A percentile compares a stretch with the other conserved stretches of the same genome.
These are phyloP conservation scores for Sporisorium sorghi DNA, from an alignment of 1,284 basidiomycete species.

Conservation along the genomic window DNA sequence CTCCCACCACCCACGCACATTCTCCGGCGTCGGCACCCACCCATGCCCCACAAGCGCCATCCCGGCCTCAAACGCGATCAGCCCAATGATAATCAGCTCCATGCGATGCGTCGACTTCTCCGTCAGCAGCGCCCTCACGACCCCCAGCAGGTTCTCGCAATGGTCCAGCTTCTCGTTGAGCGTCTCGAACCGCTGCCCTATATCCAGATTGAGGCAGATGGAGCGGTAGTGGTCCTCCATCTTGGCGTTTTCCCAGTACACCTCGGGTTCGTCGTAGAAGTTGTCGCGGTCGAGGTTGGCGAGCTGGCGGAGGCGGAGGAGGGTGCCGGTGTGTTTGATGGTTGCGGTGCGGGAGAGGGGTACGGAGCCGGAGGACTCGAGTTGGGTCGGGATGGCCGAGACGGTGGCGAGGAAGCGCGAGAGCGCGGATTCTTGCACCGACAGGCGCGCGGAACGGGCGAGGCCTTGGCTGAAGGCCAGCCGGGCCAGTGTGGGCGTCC, in stretches of 20 bases:
- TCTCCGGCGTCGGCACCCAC: constrained; percentile 54
- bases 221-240: constrained; percentile 65
- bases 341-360: constrained; percentile 62
- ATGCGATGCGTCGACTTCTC: constrained; percentile 65
- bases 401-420: constrained; percentile 55
- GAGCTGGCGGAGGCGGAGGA: constrained; percentile 60
- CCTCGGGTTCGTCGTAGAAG: constrained; percentile 67
- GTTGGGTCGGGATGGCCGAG: constrained; percentile 52
- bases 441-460: constrained; percentile 64
- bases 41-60: constrained; percentile 59
- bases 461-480: constrained; percentile 67
- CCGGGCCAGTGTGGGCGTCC: constrained; percentile 59
- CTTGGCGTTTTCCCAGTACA: constrained; percentile 66
- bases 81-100: constrained; percentile 65
- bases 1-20: constrained; percentile 23
- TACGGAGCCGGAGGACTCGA: constrained; percentile 58
- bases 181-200: constrained; percentile 60
- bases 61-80: constrained; percentile 63
- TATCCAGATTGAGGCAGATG: constrained; percentile 64
- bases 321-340: constrained; percentile 65
- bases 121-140: constrained; percentile 65
- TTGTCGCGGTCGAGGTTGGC: constrained; percentile 65
- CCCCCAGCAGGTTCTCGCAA: constrained; percentile 63
- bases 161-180: constrained; percentile 67
- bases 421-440: constrained; percentile 61